A percentile compares a stretch with the other conserved stretches of the same genome.
Conservation (phyloP, 371 early-diverging fungal genomes). For the Apophysomyces elegans region DNA sequence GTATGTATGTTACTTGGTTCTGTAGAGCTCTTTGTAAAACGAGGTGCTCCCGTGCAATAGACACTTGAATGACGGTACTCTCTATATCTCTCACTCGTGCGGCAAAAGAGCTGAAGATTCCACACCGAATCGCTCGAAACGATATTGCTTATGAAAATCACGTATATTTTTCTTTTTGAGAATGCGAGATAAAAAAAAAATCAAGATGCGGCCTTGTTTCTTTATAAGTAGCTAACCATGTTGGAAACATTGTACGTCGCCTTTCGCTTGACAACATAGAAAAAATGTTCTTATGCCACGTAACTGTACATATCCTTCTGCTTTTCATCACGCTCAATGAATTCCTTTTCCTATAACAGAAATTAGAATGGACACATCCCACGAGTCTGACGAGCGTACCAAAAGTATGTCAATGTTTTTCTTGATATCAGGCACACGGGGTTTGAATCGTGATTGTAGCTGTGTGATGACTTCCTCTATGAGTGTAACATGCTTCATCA, state of each 20-base stretch:
- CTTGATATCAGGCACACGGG: conserved; percentile 91
- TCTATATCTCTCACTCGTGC: no score
- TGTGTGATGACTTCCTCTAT: conserved; percentile 91
- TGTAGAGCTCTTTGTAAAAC: no score
- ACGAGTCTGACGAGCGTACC: conserved; percentile 24
- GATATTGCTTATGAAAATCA: no score
- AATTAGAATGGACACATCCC: not conserved
- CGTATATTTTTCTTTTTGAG: no score
- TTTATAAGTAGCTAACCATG: no score
- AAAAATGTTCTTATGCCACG: conserved; percentile 65
- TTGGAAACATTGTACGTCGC: not conserved
- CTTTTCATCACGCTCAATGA: conserved; percentile 87
- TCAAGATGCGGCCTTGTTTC: no score
- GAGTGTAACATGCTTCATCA: conserved; percentile 84
- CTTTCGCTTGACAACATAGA: conserved; percentile 6
- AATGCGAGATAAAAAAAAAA: no score
- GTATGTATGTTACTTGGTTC: no score
- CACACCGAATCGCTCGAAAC: no score
- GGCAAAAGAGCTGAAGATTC: no score
- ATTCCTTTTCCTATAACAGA: conserved; percentile 80
- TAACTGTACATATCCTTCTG: conserved; percentile 89
- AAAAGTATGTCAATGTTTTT: conserved; percentile 94
- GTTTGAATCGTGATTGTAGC: conserved; percentile 89
- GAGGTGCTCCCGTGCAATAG: no score
- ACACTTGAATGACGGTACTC: no score